These are phyloP conservation scores for Aureobasidium melanogenum DNA, from an alignment of 2,329 filamentous ascomycete genomes.

Conservation along the genomic window DNA sequence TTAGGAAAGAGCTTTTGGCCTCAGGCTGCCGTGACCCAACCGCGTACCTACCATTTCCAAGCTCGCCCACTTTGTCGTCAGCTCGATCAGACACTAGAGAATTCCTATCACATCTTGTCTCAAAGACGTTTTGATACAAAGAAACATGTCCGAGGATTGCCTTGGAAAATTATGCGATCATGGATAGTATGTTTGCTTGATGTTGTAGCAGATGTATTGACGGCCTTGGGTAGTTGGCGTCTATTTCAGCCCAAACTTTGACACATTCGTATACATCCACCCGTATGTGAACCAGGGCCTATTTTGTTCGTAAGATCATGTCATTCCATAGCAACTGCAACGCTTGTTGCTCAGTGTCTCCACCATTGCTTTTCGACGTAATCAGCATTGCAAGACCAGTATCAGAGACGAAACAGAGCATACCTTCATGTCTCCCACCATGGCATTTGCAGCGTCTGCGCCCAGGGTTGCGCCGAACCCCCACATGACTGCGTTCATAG, in stretches of 20 bases:
- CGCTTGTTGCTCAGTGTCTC: conserved; percentile 3
- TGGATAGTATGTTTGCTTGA: background rate
- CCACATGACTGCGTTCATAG: conserved; percentile 18
- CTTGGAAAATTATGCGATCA: background rate
- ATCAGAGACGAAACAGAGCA: background rate
- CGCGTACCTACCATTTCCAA: background rate
- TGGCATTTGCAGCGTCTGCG: conserved; percentile 23
- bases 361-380: conserved; percentile 10
- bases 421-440: conserved; percentile 23
- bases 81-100: background rate
- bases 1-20: background rate
- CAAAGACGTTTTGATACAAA: background rate
- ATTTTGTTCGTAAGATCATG: background rate
- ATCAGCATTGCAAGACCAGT: background rate
- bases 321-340: background rate
- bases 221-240: background rate
- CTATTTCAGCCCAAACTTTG: background rate
- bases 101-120: background rate
- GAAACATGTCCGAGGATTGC: background rate
- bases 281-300: background rate
- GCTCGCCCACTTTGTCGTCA: background rate
- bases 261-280: background rate
- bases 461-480: conserved; percentile 23
- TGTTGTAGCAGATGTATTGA: background rate
- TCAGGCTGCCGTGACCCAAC: background rate